These are phyloP conservation scores for Pichia scutulata DNA, from an alignment of 805 yeast genomes.

Conservation along the genomic window DNA sequence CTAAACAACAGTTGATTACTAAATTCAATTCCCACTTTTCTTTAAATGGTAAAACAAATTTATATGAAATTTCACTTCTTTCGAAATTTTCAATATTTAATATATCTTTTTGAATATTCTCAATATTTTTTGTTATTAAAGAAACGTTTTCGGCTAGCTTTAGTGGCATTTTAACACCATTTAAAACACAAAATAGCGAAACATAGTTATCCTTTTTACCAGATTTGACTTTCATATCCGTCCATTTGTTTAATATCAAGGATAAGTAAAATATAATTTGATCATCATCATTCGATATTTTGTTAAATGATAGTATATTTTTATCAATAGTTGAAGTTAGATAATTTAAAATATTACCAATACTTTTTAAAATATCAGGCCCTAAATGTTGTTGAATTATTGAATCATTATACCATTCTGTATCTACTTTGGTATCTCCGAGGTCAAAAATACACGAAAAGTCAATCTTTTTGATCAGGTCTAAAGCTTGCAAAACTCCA, in stretches of 20 bases:
- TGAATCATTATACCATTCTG: conserved; percentile 13
- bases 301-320: not conserved
- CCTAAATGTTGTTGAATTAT: conserved; percentile 4
- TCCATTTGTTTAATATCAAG: conserved; percentile 44
- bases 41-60: conserved; percentile 44
- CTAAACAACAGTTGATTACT: conserved; percentile 14
- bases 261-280: conserved; percentile 38
- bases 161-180: conserved; percentile 62
- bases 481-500: conserved; percentile 57
- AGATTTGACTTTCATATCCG: conserved; percentile 25
- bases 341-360: conserved; percentile 16
- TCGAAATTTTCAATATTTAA: conserved; percentile 21
- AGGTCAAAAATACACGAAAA: conserved; percentile 53
- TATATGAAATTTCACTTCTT: conserved; percentile 55
- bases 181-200: conserved; percentile 47
- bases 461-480: conserved; percentile 45
- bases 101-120: conserved; percentile 18
- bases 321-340: conserved; percentile 15
- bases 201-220: conserved; percentile 30
- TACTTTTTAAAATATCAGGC: conserved; percentile 12
- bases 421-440: conserved; percentile 21
- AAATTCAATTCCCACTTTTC: conserved; percentile 41
- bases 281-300: conserved; percentile 11
- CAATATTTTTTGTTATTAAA: conserved; percentile 32
- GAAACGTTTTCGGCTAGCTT: conserved; percentile 46